These are phyloP conservation scores for Heliamphora exappendiculata DNA, from an alignment of 148 eudicot genomes.

Conservation along the genomic window DNA sequence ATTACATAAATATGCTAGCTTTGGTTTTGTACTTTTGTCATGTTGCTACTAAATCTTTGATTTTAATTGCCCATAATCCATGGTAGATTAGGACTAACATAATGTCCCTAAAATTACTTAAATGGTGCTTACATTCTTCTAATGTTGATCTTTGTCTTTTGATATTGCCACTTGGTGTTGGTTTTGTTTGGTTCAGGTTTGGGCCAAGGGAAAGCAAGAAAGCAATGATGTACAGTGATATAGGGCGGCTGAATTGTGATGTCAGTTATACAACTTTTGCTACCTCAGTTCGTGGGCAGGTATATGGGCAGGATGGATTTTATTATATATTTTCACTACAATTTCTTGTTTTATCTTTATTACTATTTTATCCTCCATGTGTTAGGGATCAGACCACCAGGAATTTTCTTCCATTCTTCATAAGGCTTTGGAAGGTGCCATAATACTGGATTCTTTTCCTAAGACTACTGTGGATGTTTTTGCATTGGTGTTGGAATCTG, in stretches of 20 bases:
- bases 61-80: not conserved
- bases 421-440: constrained; percentile 94
- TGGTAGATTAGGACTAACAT: not conserved
- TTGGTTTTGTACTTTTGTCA: not conserved
- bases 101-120: not conserved
- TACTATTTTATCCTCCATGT: constrained; percentile 11
- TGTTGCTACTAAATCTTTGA: not conserved
- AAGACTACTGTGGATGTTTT: constrained; percentile 97
- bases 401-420: constrained; percentile 77
- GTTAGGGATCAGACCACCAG: constrained; percentile 66
- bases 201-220: constrained; percentile 99
- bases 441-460: constrained; percentile 83
- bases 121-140: not conserved
- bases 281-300: constrained; percentile 74
- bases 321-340: not conserved
- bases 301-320: constrained; percentile 11
- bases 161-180: not conserved
- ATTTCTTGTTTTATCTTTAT: not conserved
- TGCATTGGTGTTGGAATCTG: constrained; percentile 95
- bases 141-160: not conserved
- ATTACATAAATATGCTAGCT: not conserved
- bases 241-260: constrained; percentile 79
- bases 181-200: constrained; percentile 36
- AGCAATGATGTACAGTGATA: constrained; percentile 88
- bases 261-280: constrained; percentile 88